Conservation (phyloP, 768 basidiomycete species). For the Rhodocollybia butyracea region DNA sequence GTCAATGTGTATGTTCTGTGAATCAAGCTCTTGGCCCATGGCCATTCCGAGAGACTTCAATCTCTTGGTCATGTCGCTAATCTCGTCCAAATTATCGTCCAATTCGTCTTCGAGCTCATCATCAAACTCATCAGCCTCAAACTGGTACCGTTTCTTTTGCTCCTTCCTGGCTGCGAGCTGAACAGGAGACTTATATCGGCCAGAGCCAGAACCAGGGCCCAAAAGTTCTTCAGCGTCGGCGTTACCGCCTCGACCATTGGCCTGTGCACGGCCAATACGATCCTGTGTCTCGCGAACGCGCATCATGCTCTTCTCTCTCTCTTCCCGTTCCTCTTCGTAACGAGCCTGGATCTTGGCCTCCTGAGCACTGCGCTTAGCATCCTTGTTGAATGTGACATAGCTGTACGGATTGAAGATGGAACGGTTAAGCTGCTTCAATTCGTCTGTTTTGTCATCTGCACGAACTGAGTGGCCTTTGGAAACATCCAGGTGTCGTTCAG, state of each 20-base stretch:
- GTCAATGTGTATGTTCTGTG: slow-evolving; percentile 60
- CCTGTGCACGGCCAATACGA: slow-evolving; percentile 72
- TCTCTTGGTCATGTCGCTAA: slow-evolving; percentile 52
- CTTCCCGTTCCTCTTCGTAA: slow-evolving; percentile 81
- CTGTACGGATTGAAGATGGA: slow-evolving; percentile 93
- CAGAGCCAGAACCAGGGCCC: slow-evolving; percentile 25
- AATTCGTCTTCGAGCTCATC: slow-evolving; percentile 77
- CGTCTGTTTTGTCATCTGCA: slow-evolving; percentile 89
- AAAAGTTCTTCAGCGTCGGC: slow-evolving; percentile 42
- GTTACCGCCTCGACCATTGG: slow-evolving; percentile 49
- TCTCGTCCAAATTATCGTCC: slow-evolving; percentile 70
- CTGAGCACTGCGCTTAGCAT: slow-evolving; percentile 81
- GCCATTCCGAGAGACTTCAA: slow-evolving; percentile 57
- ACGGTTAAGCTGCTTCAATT: slow-evolving; percentile 90
- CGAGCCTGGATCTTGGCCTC: slow-evolving; percentile 82
- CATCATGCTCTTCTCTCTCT: slow-evolving; percentile 81
- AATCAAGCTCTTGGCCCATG: slow-evolving; percentile 65
- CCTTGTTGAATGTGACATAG: slow-evolving; percentile 94
- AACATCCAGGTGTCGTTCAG: slow-evolving; percentile 92
- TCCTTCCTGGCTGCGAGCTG: slow-evolving; percentile 24
- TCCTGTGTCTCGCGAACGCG: slow-evolving; percentile 87
- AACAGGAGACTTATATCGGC: slow-evolving; percentile 30
- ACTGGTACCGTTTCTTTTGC: slow-evolving; percentile 62
- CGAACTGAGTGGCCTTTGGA: slow-evolving; percentile 80
- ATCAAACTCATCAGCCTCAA: slow-evolving; percentile 68